A percentile compares a stretch with the other conserved stretches of the same genome.
phyloP scores from a whole-genome alignment of 2,329 filamentous ascomycete species.

The Lasiodiplodia sp. region DNA sequence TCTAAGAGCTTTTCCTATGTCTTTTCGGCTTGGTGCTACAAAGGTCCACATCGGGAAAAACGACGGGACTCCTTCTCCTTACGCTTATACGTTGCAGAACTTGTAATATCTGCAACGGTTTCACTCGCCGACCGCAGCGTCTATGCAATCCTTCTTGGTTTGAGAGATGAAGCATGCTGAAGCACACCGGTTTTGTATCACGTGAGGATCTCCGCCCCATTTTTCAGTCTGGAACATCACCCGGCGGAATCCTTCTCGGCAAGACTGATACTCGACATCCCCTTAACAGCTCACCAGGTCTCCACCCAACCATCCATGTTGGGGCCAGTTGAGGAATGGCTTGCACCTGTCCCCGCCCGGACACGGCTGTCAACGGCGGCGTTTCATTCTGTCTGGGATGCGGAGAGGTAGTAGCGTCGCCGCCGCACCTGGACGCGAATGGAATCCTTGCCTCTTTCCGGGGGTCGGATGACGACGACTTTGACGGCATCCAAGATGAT shows the following conservation, averaged over 20 bases:
- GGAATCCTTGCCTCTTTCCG: background rate
- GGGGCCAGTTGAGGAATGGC: background rate
- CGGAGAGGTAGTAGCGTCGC: background rate
- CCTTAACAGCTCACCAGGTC: background rate
- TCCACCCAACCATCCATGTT: too few relatives aligned
- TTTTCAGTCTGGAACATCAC: background rate
- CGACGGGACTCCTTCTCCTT: too few relatives aligned
- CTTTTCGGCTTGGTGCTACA: too few relatives aligned
- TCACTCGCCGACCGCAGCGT: too few relatives aligned
- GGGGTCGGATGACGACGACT: too few relatives aligned
- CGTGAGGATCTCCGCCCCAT: background rate
- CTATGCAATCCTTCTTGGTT: too few relatives aligned
- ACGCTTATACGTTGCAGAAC: too few relatives aligned
- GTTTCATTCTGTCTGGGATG: background rate
- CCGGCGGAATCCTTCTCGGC: background rate
- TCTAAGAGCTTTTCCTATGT: too few relatives aligned
- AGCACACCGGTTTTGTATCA: background rate
- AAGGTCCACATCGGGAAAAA: too few relatives aligned
- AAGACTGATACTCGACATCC: background rate
- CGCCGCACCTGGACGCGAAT: background rate
- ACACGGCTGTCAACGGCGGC: background rate
- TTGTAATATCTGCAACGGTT: too few relatives aligned
- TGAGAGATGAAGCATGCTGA: too few relatives aligned
- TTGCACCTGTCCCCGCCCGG: background rate
- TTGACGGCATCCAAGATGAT: background rate